phyloP scores from a whole-genome alignment of 768 basidiomycete species.

The Hebeloma cylindrosporum region DNA sequence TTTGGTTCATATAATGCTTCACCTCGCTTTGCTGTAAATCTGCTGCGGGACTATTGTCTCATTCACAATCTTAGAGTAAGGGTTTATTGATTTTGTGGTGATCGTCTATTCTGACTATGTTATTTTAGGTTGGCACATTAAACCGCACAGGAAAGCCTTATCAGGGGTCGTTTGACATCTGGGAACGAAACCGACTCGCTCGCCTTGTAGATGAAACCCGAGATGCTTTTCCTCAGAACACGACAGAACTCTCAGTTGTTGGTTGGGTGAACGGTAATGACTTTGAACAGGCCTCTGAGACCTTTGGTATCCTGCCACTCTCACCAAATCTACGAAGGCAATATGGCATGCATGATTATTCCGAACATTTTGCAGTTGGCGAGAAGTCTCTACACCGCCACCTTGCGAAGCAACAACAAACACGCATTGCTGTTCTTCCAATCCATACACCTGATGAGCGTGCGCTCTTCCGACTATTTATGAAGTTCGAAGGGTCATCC shows the following conservation, averaged over 20 bases:
- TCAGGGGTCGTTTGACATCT: constrained; percentile 9
- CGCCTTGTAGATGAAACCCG: constrained; percentile 17
- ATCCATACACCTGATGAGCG: constrained; percentile 26
- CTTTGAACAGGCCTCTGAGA: constrained; percentile 16
- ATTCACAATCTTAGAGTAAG: background rate
- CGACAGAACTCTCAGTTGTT: no score
- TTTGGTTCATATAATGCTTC: no score
- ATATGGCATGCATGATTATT: constrained; percentile 18
- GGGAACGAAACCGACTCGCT: constrained; percentile 12
- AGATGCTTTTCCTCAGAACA: constrained; percentile 4
- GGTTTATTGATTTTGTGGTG: background rate
- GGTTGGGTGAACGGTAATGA: constrained; percentile 24
- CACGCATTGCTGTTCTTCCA: constrained; percentile 26
- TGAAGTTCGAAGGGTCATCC: background rate
- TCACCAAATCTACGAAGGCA: constrained; percentile 8
- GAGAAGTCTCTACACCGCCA: constrained; percentile 15
- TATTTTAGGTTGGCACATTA: constrained; percentile 18
- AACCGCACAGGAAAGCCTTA: constrained; percentile 21
- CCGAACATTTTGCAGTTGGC: constrained; percentile 2
- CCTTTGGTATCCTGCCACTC: constrained; percentile 22
- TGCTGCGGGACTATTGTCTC: constrained; percentile 23
- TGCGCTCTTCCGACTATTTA: constrained; percentile 19
- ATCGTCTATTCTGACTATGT: background rate
- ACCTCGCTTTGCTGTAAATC: constrained; percentile 16
- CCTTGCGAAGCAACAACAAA: constrained; percentile 26